Percentiles rank a stretch among this genome's conserved stretches.
These are phyloP conservation scores for Cladophialophora exuberans DNA, from an alignment of 2,329 filamentous ascomycete genomes.

Conservation along the genomic window DNA sequence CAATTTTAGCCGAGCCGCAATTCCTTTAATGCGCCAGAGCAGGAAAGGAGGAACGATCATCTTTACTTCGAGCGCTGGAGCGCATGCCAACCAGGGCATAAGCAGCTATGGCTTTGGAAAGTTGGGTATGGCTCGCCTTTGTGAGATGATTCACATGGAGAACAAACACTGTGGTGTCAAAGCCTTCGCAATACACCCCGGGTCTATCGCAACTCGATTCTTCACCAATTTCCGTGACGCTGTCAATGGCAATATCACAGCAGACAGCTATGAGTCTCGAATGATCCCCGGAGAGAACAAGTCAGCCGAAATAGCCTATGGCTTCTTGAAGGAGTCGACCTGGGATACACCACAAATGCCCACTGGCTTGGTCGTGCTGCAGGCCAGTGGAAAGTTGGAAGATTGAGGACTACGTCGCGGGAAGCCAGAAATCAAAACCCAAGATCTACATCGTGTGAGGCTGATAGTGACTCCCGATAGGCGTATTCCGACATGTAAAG, in stretches of 20 bases:
- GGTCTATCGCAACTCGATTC: conserved; percentile 24
- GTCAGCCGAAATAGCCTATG: conserved; percentile 21
- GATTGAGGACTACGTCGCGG: conserved; percentile 15
- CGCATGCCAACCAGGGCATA: conserved; percentile 23
- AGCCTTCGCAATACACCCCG: conserved; percentile 26
- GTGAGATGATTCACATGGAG: conserved; percentile 25
- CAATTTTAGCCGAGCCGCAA: conserved; percentile 22
- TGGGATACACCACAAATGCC: conserved; percentile 27
- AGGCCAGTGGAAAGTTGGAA: conserved; percentile 22
- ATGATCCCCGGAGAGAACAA: conserved; percentile 13
- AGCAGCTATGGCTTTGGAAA: conserved; percentile 25
- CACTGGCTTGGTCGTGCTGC: conserved; percentile 18
- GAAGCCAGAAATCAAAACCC: conserved; percentile 14
- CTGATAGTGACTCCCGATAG: no score
- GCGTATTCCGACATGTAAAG: no score
- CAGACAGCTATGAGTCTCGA: conserved; percentile 16
- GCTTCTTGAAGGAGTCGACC: conserved; percentile 9
- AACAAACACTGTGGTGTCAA: conserved; percentile 26
- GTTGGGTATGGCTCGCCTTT: conserved; percentile 23
- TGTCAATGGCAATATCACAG: conserved; percentile 15
- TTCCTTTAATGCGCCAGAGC: conserved; percentile 20
- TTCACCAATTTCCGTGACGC: conserved; percentile 25
- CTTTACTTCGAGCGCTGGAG: conserved; percentile 26
- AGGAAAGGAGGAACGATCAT: conserved; percentile 22
- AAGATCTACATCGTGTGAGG: conserved; percentile 21